Base-by-base conservation (phyloP, 2,329 filamentous ascomycete species). In the Achaetomium macrosporum region DNA sequence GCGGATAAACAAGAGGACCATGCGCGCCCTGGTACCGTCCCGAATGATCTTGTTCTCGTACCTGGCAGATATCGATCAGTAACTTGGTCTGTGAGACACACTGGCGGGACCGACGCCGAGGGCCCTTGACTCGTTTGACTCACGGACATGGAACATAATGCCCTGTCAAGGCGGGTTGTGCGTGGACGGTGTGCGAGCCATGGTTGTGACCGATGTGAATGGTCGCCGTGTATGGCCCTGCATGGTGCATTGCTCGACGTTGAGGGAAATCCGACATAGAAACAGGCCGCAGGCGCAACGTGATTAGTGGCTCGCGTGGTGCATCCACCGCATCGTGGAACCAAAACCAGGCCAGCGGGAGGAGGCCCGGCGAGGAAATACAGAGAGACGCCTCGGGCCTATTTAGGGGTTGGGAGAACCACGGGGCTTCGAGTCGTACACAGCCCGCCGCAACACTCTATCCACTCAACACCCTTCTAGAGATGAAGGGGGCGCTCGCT, bases 1-100 rank as follows among this genome's bases (percentile, higher is more conserved):
- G 10, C 62, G 63, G 25, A 66, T 55, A 43, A 66, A 65, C 58
- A 65, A 58, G 39, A 66, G 56, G 6, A 63, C 56, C 44, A 66
- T 61, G 20, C 64, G 64, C 16, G 64, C 62, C 25, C 59, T 58
- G 3, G 61, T 64, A 40, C 62, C 59, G 51, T 66, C 57, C 13
- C 51, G 52, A 46, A 60, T 57, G 39, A 65, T 56, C 52, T 64
- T 65, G 42, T 61, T 58, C 42, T 64, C 64, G 50, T 66, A 64
- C 16, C 64, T 66, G 46, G 20, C 35, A 20, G 16, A 44, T 36
- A 48, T 15, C 16, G 42, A 33, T 53, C 36, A 55, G 47, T 33
- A 13, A 29, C 31, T 9, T 25, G 25, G 7, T 7, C n/a, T n/a
- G n/a, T n/a, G n/a, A n/a, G n/a, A n/a, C n/a, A n/a, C n/a, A n/a